These are phyloP conservation scores for Straminergon stramineum DNA, from an alignment of 225 moss, liverwort and hornwort genomes.

Conservation along the genomic window DNA sequence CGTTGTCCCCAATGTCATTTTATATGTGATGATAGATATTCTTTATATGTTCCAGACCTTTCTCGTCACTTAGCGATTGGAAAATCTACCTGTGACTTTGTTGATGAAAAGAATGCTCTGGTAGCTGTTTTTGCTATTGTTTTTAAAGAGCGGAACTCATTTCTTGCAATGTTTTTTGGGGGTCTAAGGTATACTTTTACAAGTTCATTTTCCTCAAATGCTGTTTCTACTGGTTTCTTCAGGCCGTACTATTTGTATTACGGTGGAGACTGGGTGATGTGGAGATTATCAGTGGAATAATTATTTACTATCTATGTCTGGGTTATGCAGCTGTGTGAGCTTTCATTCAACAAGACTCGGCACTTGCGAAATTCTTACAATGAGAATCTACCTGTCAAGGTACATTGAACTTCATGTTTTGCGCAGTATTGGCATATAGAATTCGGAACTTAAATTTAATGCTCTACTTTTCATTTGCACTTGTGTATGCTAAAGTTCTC, in stretches of 20 bases:
- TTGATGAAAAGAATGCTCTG: background rate
- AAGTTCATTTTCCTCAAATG: background rate
- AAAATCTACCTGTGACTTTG: background rate
- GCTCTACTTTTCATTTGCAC: background rate
- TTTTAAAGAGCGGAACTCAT: background rate
- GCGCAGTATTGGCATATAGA: background rate
- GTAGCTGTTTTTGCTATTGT: background rate
- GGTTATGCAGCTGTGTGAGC: slow-evolving; percentile 82
- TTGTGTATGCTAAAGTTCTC: background rate
- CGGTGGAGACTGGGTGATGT: background rate
- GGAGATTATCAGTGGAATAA: background rate
- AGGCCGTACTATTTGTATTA: background rate
- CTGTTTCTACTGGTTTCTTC: background rate
- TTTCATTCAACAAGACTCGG: slow-evolving; percentile 97
- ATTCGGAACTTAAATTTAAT: background rate
- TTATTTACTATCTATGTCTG: background rate
- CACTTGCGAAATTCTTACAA: slow-evolving; percentile 92
- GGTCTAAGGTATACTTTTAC: background rate
- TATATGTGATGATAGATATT: background rate
- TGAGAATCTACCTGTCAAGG: slow-evolving; percentile 97
- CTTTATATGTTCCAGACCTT: background rate
- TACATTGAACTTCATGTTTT: background rate
- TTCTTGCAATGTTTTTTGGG: background rate
- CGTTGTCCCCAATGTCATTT: background rate
- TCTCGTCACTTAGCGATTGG: background rate